phyloP scores from a whole-genome alignment of 495 filamentous ascomycete species.

The Tuber calosporum region DNA sequence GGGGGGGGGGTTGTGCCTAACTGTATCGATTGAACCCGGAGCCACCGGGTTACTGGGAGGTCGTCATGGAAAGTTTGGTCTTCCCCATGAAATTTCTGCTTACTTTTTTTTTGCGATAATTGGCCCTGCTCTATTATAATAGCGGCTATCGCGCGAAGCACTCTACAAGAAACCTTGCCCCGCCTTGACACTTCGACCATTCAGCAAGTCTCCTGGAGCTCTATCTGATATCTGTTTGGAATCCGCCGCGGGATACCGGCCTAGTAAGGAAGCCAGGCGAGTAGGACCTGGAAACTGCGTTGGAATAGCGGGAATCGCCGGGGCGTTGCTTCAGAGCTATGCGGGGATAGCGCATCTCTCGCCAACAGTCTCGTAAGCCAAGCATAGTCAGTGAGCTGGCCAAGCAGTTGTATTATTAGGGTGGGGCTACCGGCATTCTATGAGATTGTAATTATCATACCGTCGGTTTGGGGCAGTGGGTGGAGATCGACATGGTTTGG shows the following conservation, averaged over 20 bases:
- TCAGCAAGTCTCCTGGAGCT: constrained; percentile 21
- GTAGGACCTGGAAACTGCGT: constrained; percentile 33
- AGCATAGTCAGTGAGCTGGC: not conserved
- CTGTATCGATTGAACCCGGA: not conserved
- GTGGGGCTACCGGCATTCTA: not conserved
- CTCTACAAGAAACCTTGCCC: not conserved
- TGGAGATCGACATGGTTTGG: constrained; percentile 21
- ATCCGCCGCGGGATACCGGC: constrained; percentile 36
- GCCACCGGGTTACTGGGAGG: not conserved
- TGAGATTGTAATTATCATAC: constrained; percentile 1
- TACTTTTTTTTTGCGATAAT: not conserved
- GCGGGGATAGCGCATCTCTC: constrained; percentile 36
- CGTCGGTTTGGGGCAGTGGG: constrained; percentile 42
- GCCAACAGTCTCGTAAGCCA: not conserved
- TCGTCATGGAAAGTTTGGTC: not conserved
- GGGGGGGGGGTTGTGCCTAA: not conserved
- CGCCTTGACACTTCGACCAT: not conserved
- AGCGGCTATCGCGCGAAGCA: not conserved
- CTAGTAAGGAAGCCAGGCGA: constrained; percentile 33
- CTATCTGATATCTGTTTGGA: constrained; percentile 41
- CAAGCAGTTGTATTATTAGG: not conserved
- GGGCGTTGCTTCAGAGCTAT: constrained; percentile 41
- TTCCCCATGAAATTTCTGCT: not conserved
- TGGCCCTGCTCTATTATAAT: not conserved
- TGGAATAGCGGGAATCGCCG: constrained; percentile 39